Percentiles rank a stretch among this genome's conserved stretches.
Evolutionary conservation across 345 rosid species (phyloP).

Genomic region (Nephelium lappaceum): DNA sequence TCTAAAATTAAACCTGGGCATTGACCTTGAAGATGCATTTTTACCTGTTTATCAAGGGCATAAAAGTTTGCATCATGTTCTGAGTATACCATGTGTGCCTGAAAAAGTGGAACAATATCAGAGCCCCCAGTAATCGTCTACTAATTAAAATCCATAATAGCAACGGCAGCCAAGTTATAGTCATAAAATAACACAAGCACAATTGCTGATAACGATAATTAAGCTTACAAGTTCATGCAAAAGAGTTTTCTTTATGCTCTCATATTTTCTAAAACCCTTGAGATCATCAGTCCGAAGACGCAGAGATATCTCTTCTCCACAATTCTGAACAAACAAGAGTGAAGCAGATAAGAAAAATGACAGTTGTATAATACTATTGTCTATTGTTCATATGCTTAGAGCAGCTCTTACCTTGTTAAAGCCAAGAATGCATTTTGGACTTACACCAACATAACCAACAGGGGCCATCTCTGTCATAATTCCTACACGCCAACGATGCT

Average conservation of each 20-base stretch:
- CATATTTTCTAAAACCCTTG: constrained; percentile 95
- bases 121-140: neutral
- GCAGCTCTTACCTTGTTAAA: constrained; percentile 69
- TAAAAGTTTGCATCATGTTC: constrained; percentile 90
- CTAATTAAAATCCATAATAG: constrained; percentile 1
- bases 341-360: constrained; percentile 1
- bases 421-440: constrained; percentile 86
- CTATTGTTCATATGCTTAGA: neutral
- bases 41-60: constrained; percentile 86
- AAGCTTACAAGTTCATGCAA: constrained; percentile 88
- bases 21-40: neutral
- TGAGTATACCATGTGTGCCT: constrained; percentile 95
- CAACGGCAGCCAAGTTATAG: neutral
- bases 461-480: constrained; percentile 98
- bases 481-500: constrained; percentile 91
- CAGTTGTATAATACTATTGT: neutral
- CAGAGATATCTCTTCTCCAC: constrained; percentile 94
- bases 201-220: neutral
- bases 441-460: constrained; percentile 93
- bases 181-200: neutral
- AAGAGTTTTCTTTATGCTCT: constrained; percentile 84
- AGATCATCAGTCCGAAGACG: constrained; percentile 98
- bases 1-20: neutral
- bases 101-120: constrained; percentile 27
- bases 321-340: constrained; percentile 54